Conservation (phyloP, 176 grass and related monocot species). For the Musa itinerans region DNA sequence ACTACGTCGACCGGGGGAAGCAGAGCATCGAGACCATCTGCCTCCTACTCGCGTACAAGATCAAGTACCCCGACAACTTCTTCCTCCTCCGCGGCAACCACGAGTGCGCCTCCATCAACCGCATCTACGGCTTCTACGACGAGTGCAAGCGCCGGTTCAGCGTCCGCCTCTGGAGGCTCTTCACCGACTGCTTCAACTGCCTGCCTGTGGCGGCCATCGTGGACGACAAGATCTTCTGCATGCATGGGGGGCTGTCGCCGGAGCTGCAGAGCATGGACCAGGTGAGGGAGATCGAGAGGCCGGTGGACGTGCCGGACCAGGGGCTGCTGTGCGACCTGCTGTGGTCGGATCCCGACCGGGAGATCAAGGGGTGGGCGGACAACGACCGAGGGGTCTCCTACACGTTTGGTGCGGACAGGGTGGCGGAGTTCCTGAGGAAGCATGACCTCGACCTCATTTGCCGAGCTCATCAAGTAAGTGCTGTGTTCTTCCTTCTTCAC, state of each 20-base stretch:
- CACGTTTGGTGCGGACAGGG: background rate
- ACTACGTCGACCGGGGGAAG: constrained; percentile 63
- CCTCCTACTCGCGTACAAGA: constrained; percentile 53
- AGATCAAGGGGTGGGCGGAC: background rate
- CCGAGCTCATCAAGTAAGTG: background rate
- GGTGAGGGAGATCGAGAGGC: background rate
- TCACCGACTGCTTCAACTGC: constrained; percentile 12
- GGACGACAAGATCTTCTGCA: constrained; percentile 11
- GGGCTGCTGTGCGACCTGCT: background rate
- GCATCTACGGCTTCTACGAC: constrained; percentile 76
- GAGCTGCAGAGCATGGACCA: background rate
- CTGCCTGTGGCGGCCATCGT: background rate
- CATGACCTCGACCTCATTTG: background rate
- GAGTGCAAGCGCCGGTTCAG: constrained; percentile 20
- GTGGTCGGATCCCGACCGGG: background rate
- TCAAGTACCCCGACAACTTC: constrained; percentile 51
- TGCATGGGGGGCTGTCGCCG: constrained; percentile 7
- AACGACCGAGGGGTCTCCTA: background rate
- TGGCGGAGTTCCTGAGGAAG: background rate
- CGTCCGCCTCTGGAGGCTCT: constrained; percentile 9
- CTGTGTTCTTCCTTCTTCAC: background rate
- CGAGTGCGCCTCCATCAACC: constrained; percentile 59
- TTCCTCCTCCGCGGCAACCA: constrained; percentile 67
- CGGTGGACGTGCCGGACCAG: background rate
- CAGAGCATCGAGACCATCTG: constrained; percentile 67